Evolutionary conservation across 306 rosid species (phyloP).

Genomic region (Vicia sativa): DNA sequence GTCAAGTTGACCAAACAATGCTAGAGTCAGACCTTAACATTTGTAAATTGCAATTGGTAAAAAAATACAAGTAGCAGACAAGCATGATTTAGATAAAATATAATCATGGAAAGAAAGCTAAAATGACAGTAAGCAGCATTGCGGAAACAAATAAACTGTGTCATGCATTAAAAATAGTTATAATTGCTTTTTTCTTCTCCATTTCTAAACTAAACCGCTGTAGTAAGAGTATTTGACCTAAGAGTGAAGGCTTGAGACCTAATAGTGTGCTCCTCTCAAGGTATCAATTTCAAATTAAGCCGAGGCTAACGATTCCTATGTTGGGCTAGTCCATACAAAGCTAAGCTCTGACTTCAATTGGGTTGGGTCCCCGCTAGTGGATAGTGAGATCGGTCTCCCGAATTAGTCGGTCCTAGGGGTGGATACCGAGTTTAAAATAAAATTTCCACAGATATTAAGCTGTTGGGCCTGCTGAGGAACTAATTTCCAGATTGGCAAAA

Average conservation of each 20-base stretch:
- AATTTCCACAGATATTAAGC: not conserved
- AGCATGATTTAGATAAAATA: not conserved
- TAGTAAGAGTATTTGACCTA: not conserved
- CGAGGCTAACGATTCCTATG: too few relatives aligned
- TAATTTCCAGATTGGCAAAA: not conserved
- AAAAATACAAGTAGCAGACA: conserved; percentile 13
- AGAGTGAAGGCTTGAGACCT: too few relatives aligned
- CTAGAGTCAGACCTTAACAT: not conserved
- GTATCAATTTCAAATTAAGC: too few relatives aligned
- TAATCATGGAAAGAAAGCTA: not conserved
- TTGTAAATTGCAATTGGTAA: conserved; percentile 7
- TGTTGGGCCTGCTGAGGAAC: not conserved
- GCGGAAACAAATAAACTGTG: not conserved
- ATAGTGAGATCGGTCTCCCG: too few relatives aligned
- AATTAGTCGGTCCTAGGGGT: too few relatives aligned
- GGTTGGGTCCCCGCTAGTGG: too few relatives aligned
- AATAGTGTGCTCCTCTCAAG: too few relatives aligned
- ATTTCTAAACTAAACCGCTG: not conserved
- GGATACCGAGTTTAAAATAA: too few relatives aligned
- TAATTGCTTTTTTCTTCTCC: not conserved
- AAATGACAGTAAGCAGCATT: conserved; percentile 20
- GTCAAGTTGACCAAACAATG: not conserved
- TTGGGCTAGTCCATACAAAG: too few relatives aligned
- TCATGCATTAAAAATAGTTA: not conserved
- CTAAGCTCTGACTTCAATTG: too few relatives aligned